Percentiles rank a stretch among this genome's conserved stretches.
phyloP scores from a whole-genome alignment of 352 stramenopile genomes.

The Globisporangium okanoganense region DNA sequence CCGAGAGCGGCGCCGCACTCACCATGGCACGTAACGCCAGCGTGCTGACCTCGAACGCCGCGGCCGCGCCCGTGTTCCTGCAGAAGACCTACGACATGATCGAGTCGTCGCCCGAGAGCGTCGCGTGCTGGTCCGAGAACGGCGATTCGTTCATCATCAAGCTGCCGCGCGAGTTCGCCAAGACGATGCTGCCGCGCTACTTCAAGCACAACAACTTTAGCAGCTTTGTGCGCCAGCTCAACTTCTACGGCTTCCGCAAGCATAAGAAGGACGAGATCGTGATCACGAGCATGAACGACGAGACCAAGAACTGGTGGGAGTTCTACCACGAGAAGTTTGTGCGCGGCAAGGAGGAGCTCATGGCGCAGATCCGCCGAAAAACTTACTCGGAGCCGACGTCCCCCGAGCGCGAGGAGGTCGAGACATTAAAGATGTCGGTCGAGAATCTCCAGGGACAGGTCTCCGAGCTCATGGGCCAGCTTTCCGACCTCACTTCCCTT shows the following conservation, averaged over 20 bases:
- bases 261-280: slow-evolving; percentile 90
- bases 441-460: slow-evolving; percentile 71
- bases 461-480: slow-evolving; percentile 71
- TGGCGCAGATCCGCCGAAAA: slow-evolving; percentile 86
- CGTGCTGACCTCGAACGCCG: slow-evolving; percentile 10
- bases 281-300: slow-evolving; percentile 64
- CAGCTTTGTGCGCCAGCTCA: slow-evolving; percentile 91
- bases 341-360: slow-evolving; percentile 77
- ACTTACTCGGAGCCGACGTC: slow-evolving; percentile 82
- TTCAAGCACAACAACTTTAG: slow-evolving; percentile 96
- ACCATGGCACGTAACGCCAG: slow-evolving; percentile 17
- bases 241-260: slow-evolving; percentile 94
- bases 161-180: slow-evolving; percentile 89
- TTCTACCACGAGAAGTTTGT: slow-evolving; percentile 92
- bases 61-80: slow-evolving; percentile 75
- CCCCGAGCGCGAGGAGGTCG: slow-evolving; percentile 72
- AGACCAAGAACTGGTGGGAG: slow-evolving; percentile 89
- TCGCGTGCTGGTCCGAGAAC: slow-evolving; percentile 79
- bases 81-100: slow-evolving; percentile 95
- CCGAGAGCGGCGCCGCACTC: slow-evolving; percentile 4
- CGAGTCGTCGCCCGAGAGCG: slow-evolving; percentile 69
- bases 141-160: slow-evolving; percentile 91
- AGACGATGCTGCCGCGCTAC: slow-evolving; percentile 88
- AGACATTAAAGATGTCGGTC: slow-evolving; percentile 72
- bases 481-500: slow-evolving; percentile 66